Evolutionary conservation across 2,329 filamentous ascomycete genomes (phyloP).

Genomic region (Lachnellula occidentalis): DNA sequence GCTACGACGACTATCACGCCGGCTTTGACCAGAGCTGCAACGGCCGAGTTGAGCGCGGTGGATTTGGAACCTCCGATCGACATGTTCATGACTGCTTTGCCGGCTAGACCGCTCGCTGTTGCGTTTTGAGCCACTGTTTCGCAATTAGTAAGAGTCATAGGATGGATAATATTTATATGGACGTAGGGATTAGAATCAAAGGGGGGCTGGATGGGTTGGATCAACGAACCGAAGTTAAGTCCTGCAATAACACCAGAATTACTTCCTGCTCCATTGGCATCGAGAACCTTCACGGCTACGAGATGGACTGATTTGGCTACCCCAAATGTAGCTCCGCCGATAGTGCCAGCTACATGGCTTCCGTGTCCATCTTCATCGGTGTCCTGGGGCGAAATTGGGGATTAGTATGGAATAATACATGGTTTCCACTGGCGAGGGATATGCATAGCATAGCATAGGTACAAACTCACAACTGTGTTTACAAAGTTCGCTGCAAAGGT

Average conservation of each 20-base stretch:
- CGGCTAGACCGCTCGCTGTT: constrained; percentile 27
- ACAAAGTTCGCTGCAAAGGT: constrained; percentile 31
- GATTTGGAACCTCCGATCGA: constrained; percentile 33
- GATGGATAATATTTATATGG: not conserved
- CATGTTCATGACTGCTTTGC: constrained; percentile 32
- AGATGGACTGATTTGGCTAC: constrained; percentile 34
- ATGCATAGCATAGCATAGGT: not conserved
- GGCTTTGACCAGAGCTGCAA: constrained; percentile 19
- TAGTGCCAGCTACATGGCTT: constrained; percentile 38
- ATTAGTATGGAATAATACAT: not conserved
- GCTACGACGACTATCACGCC: constrained; percentile 50
- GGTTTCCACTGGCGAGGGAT: too few relatives aligned
- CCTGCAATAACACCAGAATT: constrained; percentile 51
- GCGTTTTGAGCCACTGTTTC: not conserved
- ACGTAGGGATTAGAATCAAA: not conserved
- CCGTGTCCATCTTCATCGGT: constrained; percentile 38
- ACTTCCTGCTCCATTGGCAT: constrained; percentile 37
- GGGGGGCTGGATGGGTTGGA: not conserved
- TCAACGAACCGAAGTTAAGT: constrained; percentile 41
- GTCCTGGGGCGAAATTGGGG: constrained; percentile 12
- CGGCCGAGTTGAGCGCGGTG: constrained; percentile 24
- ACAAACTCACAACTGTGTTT: constrained; percentile 9
- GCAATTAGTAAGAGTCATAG: not conserved
- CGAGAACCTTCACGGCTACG: constrained; percentile 36
- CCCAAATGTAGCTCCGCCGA: constrained; percentile 35